Conservation (phyloP, 2,329 filamentous ascomycete genomes). For the Geoglossum cookeanum region DNA sequence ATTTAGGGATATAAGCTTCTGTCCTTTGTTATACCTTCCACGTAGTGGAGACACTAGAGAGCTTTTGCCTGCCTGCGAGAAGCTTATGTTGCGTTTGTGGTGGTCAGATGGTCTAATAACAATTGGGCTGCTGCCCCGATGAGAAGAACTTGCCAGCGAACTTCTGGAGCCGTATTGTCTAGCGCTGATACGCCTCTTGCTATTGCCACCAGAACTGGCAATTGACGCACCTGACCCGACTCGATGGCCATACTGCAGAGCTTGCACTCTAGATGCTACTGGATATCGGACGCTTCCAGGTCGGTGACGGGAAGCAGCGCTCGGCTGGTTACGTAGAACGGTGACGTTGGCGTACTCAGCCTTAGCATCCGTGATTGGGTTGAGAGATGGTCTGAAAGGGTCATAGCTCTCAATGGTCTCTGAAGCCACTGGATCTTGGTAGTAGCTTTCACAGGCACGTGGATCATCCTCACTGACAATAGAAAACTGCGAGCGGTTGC, state of each 20-base stretch:
- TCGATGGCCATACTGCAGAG: not conserved
- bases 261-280: not conserved
- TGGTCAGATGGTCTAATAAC: conserved; percentile 12
- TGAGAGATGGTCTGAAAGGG: conserved; percentile 55
- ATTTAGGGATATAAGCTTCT: not conserved
- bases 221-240: not conserved
- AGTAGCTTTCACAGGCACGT: conserved; percentile 28
- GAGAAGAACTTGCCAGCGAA: conserved; percentile 27
- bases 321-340: conserved; percentile 35
- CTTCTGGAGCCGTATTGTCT: conserved; percentile 19
- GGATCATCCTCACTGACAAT: conserved; percentile 35
- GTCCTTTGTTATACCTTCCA: not conserved
- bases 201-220: not conserved
- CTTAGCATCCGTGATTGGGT: conserved; percentile 28
- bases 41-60: not conserved
- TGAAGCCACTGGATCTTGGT: conserved; percentile 26
- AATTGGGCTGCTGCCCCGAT: conserved; percentile 28
- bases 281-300: conserved; percentile 2
- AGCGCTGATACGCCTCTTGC: conserved; percentile 13
- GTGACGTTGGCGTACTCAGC: conserved; percentile 47
- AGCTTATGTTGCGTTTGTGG: conserved; percentile 44
- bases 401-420: conserved; percentile 49
- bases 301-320: conserved; percentile 19
- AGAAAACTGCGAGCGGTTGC: conserved; percentile 35
- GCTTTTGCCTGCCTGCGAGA: conserved; percentile 19